Evolutionary conservation across 805 yeast species (phyloP).

Genomic region (Starmerella bombicola): DNA sequence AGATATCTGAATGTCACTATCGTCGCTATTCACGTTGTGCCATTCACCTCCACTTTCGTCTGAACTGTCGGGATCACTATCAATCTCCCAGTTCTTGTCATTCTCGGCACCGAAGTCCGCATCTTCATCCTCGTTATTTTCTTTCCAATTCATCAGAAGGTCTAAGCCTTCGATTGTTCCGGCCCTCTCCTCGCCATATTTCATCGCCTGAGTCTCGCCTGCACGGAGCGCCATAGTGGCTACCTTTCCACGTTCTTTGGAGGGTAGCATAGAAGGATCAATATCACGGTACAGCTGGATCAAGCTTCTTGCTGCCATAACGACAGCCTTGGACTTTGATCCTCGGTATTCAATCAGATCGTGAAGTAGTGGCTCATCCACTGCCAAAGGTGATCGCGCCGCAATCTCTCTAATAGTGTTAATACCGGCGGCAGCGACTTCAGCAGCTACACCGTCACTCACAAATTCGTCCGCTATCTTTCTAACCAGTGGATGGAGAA

Average conservation of each 20-base stretch:
- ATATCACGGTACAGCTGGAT: conserved; percentile 80
- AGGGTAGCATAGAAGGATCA: conserved; percentile 87
- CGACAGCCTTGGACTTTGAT: conserved; percentile 85
- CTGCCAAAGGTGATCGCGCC: conserved; percentile 87
- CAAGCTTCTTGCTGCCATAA: conserved; percentile 85
- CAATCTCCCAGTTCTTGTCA: conserved; percentile 46
- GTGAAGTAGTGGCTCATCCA: conserved; percentile 74
- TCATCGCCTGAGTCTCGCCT: conserved; percentile 36
- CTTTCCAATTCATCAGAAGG: conserved; percentile 77
- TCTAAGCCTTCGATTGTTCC: conserved; percentile 87
- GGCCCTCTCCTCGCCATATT: conserved; percentile 40
- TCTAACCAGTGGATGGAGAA: conserved; percentile 62
- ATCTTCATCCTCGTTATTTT: conserved; percentile 43
- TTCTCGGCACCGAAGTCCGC: conserved; percentile 32
- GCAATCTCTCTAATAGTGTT: conserved; percentile 90
- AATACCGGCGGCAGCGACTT: conserved; percentile 96
- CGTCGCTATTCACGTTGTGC: conserved; percentile 52
- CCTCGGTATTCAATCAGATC: conserved; percentile 85
- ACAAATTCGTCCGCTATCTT: conserved; percentile 96
- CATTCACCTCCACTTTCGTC: conserved; percentile 43
- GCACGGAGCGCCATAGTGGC: conserved; percentile 73
- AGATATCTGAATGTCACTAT: conserved; percentile 13
- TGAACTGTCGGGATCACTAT: conserved; percentile 34
- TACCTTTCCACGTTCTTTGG: conserved; percentile 84
- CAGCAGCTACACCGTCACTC: conserved; percentile 95